Conservation (phyloP, 139 green algal genomes). For the Gonium pectorale region DNA sequence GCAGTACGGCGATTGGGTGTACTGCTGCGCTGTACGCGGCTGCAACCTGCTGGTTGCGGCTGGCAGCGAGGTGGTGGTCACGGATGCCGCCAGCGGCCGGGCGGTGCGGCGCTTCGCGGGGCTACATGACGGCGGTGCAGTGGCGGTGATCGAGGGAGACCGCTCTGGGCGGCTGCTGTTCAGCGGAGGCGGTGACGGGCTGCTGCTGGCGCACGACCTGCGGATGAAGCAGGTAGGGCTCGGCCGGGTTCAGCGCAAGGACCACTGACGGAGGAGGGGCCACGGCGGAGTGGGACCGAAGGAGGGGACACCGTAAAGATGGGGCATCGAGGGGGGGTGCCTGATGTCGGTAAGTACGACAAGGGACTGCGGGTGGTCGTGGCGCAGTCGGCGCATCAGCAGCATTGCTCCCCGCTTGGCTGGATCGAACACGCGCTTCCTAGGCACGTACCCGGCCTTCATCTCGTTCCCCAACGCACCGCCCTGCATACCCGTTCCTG, state of each 20-base stretch:
- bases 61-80: conserved; percentile 55
- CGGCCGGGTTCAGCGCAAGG: neutral
- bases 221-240: conserved; percentile 57
- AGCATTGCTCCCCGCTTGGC: too few species aligned
- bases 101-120: conserved; percentile 42
- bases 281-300: too few species aligned
- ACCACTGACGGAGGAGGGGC: too few species aligned
- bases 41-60: conserved; percentile 61
- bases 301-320: too few species aligned
- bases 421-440: too few species aligned
- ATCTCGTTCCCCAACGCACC: too few species aligned
- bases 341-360: too few species aligned
- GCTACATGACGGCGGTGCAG: conserved; percentile 56
- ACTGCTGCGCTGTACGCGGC: conserved; percentile 51
- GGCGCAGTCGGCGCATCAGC: too few species aligned
- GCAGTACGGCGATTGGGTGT: conserved; percentile 78
- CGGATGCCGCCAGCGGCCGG: conserved; percentile 49
- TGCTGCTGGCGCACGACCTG: conserved; percentile 72
- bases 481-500: too few species aligned
- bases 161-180: conserved; percentile 69
- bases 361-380: too few species aligned
- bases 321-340: too few species aligned
- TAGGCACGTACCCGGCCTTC: too few species aligned
- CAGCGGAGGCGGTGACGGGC: conserved; percentile 61
- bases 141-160: conserved; percentile 64